These are phyloP conservation scores for Mycena vitilis DNA, from an alignment of 768 basidiomycete species.

Conservation along the genomic window DNA sequence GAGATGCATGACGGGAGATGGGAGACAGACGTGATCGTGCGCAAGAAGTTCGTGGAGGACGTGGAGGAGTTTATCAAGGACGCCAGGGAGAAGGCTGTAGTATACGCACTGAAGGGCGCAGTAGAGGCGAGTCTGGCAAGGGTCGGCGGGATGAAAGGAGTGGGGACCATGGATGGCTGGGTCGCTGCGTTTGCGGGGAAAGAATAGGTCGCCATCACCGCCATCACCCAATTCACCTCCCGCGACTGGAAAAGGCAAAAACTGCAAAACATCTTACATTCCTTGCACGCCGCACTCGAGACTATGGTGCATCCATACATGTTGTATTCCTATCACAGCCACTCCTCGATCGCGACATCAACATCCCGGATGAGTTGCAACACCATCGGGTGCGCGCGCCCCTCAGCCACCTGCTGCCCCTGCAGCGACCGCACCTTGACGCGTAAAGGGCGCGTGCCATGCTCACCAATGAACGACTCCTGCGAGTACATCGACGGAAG, in stretches of 20 bases:
- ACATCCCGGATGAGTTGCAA: conserved; percentile 48
- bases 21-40: conserved; percentile 45
- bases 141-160: conserved; percentile 35
- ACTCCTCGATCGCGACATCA: conserved; percentile 48
- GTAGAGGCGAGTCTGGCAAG: conserved; percentile 31
- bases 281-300: no score
- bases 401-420: background rate
- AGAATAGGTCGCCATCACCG: background rate
- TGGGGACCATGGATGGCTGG: conserved; percentile 49
- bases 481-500: conserved; percentile 41
- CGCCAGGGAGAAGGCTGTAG: conserved; percentile 46
- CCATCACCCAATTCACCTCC: no score
- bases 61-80: conserved; percentile 41
- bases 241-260: background rate
- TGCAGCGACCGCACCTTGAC: conserved; percentile 11
- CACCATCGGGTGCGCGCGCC: conserved; percentile 43
- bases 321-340: conserved; percentile 34
- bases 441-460: conserved; percentile 28
- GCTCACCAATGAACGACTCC: conserved; percentile 34
- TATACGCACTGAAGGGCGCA: conserved; percentile 47
- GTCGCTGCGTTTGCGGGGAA: conserved; percentile 36
- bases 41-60: conserved; percentile 39
- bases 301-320: background rate
- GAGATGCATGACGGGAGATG: conserved; percentile 49
- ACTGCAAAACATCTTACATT: background rate